These are phyloP conservation scores for Rhodotorula sp. DNA, from an alignment of 1,284 basidiomycete genomes.

Conservation along the genomic window DNA sequence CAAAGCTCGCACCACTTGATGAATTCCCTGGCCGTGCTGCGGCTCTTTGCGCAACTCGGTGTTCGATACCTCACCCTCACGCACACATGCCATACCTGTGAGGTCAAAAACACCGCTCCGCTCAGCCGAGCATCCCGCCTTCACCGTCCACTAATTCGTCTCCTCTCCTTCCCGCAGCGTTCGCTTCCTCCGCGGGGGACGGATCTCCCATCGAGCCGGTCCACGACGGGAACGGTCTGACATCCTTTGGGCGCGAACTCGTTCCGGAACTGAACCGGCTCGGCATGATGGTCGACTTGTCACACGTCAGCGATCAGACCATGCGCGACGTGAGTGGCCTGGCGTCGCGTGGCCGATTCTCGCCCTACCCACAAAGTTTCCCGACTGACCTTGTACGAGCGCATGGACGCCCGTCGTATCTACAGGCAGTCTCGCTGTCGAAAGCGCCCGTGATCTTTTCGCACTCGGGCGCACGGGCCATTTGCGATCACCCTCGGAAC, in stretches of 20 bases:
- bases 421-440: conserved; percentile 37
- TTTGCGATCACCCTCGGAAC: conserved; percentile 41
- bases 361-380: neutral
- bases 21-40: conserved; percentile 76
- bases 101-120: conserved; percentile 40
- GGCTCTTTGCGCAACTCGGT: conserved; percentile 75
- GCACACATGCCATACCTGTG: conserved; percentile 77
- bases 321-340: conserved; percentile 2
- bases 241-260: conserved; percentile 65
- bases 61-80: conserved; percentile 81
- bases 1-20: conserved; percentile 68
- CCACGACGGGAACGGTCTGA: conserved; percentile 70
- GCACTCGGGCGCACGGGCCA: conserved; percentile 40
- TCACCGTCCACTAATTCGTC: conserved; percentile 54
- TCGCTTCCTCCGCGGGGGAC: conserved; percentile 71
- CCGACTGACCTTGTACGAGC: neutral
- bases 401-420: too few relatives aligned
- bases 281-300: conserved; percentile 58
- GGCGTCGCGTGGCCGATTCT: neutral
- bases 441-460: conserved; percentile 44
- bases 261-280: conserved; percentile 85
- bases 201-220: conserved; percentile 72
- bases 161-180: conserved; percentile 54
- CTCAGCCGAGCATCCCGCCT: conserved; percentile 35
- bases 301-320: conserved; percentile 43